phyloP scores from a whole-genome alignment of 108 stramenopile species.

The Nannochloropsis oceanica region DNA sequence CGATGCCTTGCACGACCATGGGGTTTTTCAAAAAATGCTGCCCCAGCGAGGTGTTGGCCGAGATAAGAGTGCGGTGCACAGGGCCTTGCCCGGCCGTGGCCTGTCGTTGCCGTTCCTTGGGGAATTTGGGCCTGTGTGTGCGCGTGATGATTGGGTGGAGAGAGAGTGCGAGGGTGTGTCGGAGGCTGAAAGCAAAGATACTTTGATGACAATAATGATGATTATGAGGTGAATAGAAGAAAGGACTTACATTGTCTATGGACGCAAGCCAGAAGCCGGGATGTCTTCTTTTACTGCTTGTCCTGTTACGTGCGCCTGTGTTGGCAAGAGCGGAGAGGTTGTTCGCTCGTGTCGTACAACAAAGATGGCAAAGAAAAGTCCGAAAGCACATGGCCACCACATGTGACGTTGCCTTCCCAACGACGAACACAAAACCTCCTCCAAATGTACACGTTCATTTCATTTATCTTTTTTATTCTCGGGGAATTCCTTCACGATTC shows the following conservation, averaged over 20 bases:
- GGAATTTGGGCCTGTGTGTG: background rate
- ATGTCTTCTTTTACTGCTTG: background rate
- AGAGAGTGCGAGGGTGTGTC: background rate
- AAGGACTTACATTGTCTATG: background rate
- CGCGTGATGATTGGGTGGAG: background rate
- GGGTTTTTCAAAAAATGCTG: conserved; percentile 99
- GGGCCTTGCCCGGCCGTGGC: background rate
- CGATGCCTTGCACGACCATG: conserved; percentile 88
- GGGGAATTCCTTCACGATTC: background rate
- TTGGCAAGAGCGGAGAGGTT: background rate
- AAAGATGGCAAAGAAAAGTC: no score
- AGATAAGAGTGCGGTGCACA: conserved; percentile 25
- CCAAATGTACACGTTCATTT: background rate
- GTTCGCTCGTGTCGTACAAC: no score
- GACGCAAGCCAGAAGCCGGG: no score
- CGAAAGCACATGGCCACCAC: no score
- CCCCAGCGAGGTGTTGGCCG: conserved; percentile 70
- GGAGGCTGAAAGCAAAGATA: background rate
- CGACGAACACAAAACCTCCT: no score
- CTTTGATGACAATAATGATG: background rate
- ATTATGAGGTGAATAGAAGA: background rate
- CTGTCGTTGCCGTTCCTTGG: background rate
- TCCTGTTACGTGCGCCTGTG: background rate
- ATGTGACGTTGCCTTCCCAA: no score
- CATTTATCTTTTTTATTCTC: background rate